A percentile compares a stretch with the other conserved stretches of the same genome.
Evolutionary conservation across 495 filamentous ascomycete species (phyloP).

Genomic region (Podospora anserina): DNA sequence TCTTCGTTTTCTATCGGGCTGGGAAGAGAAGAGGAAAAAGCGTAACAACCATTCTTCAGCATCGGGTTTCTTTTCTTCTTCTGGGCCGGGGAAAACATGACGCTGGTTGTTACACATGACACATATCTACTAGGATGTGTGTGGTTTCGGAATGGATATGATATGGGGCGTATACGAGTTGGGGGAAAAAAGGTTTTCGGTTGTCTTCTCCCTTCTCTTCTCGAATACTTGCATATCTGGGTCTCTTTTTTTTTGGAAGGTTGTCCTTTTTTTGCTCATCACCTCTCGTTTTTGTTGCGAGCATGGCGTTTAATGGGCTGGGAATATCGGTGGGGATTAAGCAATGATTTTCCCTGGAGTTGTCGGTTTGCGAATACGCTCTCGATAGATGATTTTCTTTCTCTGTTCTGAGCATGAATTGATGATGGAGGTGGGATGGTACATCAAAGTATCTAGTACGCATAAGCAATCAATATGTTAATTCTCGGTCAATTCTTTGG

Average conservation of each 20-base stretch:
- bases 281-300: conserved; percentile 1
- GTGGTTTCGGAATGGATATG: not conserved
- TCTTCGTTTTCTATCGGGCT: not conserved
- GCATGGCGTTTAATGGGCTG: conserved; percentile 18
- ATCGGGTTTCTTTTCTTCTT: not conserved
- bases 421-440: not conserved
- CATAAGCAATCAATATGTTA: not conserved
- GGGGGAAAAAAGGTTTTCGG: not conserved
- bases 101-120: not conserved
- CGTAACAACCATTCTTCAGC: not conserved
- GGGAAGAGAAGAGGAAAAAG: not conserved
- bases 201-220: not conserved
- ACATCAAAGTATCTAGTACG: not conserved
- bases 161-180: not conserved
- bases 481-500: not conserved
- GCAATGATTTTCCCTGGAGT: not conserved
- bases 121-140: not conserved
- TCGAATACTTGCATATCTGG: not conserved
- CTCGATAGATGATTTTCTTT: not conserved
- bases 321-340: not conserved
- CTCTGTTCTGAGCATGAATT: not conserved
- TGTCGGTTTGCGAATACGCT: not conserved
- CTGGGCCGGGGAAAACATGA: not conserved
- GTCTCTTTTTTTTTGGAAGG: not conserved
- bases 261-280: not conserved